Evolutionary conservation across 2,329 filamentous ascomycete species (phyloP), one percentile per base, ranked within the genome.

Genomic region (Apiospora saccharicola): DNA sequence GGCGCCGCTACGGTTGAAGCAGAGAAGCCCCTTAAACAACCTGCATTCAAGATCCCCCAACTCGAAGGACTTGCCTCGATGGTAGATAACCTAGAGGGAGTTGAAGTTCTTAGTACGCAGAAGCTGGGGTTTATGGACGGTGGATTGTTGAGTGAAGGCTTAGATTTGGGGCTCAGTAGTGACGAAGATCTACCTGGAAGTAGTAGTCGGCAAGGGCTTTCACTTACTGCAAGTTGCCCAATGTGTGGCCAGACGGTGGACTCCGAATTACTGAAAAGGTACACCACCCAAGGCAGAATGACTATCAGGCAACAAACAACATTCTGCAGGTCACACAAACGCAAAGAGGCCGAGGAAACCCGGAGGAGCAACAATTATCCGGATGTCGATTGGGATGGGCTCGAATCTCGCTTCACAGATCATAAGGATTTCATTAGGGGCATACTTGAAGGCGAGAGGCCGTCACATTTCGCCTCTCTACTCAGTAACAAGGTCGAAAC

Each of bases 291-390:
- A 22, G 81, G 80, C 64, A 82, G 83, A 57, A 84, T 91, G 82
- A 88, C 84, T 44, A 86, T 92, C 47, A 85, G 85, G 44, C 85
- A 88, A 76, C 90, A 94, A 79, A 83, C 86, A 26, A 84, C 81
- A 24, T 94, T 94, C 80, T 94, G 92, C 80, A 84, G 86, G 61
- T 82, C 85, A 10, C 93, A 94, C 83, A 89, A 88, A 76, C 86
- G 84, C 72, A 82, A 84, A 43, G 83, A 87, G 2, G 92, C 91
- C 1, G 76, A 82, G 71, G 81, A 84, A 10, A 80, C 80, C 4
- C 90, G 88, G 83, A 77, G 75, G 13, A 79, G 85, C 19, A 87
- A 85, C 61, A 87, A 88, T 0, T 96, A 96, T 79, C 94, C 94
- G 0, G 80, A 82, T 0, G 92, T 97, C 70, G 83, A 94, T 72